Base-by-base conservation (phyloP, 2,329 filamentous ascomycete genomes). In the Alternaria viburni region DNA sequence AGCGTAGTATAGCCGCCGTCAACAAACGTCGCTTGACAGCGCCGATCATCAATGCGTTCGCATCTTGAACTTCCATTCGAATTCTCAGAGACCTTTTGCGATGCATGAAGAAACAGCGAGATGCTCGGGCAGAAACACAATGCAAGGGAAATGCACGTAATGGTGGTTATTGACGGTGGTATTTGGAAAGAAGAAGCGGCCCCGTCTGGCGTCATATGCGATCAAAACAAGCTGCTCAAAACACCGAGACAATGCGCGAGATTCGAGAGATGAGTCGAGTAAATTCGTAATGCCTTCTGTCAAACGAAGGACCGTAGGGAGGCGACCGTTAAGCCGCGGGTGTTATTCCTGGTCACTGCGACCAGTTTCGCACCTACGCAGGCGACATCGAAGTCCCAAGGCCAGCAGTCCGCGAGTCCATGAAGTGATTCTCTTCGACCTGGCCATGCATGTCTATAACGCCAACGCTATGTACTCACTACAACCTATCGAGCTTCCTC, bases 401-500 rank as follows among this genome's bases (percentile, higher is more conserved):
- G 17, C 47, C 55, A 26, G 36, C 17, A 41, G 13, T 43, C 21
- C 49, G 57, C 51, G 36, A 43, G 45, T 61, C 43, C 17, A 50
- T 59, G 49, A 43, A 36, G 43, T n/a, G 8, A 50, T n/a, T 61
- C 54, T 45, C 58, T 47, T 50, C 44, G 59, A 64, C 59, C 65
- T 47, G 60, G 50, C 12, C 41, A 65, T 69, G 62, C 65, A 65
- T 66, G 54, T 59, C 45, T 46, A 32, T 50, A 62, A 60, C 58
- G 58, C 69, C 61, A 54, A 68, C 47, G 41, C 57, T 58, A 59
- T 65, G 67, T 65, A 49, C 72, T 69, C 70, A 74, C 74, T 74
- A 80, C 64, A 69, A 63, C 70, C 77, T 76, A 68, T 79, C 93
- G 75, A 96, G 85, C 85, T 94, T 97, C 79, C 93, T 89, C 79